phyloP scores from a whole-genome alignment of 345 rosid species.

The Gossypium longicalyx region DNA sequence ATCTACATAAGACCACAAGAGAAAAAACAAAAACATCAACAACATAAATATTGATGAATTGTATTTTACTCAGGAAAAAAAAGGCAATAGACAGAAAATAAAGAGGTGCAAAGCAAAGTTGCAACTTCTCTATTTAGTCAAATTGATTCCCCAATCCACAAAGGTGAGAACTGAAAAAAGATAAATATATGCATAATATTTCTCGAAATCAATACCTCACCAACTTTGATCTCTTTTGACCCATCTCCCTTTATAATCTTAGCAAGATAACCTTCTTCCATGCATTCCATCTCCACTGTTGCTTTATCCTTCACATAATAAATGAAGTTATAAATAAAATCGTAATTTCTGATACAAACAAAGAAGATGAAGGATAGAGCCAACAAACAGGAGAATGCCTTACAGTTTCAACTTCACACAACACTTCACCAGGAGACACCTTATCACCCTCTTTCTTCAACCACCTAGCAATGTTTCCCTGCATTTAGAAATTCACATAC shows the following conservation, averaged over 20 bases:
- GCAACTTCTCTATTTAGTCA: constrained; percentile 3
- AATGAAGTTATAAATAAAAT: constrained; percentile 3
- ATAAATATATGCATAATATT: not conserved
- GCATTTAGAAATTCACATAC: constrained; percentile 24
- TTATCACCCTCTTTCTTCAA: constrained; percentile 97
- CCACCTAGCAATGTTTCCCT: constrained; percentile 98
- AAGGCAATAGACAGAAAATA: not conserved
- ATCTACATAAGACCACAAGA: constrained; percentile 36
- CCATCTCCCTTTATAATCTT: constrained; percentile 86
- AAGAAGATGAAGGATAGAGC: constrained; percentile 5
- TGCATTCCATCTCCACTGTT: constrained; percentile 98
- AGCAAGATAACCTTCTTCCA: constrained; percentile 98
- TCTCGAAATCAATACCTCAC: constrained; percentile 56
- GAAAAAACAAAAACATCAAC: constrained; percentile 2
- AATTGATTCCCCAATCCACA: not conserved
- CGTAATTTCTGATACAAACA: constrained; percentile 11
- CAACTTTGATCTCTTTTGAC: constrained; percentile 84
- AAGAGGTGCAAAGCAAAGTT: constrained; percentile 5
- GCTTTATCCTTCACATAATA: constrained; percentile 72
- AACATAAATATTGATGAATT: not conserved
- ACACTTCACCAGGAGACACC: constrained; percentile 85
- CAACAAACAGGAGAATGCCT: constrained; percentile 17
- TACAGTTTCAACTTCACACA: constrained; percentile 99
- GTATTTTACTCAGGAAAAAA: not conserved
- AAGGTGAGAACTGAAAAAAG: constrained; percentile 8